phyloP scores from a whole-genome alignment of 1,284 basidiomycete genomes.

The Abortiporus biennis region DNA sequence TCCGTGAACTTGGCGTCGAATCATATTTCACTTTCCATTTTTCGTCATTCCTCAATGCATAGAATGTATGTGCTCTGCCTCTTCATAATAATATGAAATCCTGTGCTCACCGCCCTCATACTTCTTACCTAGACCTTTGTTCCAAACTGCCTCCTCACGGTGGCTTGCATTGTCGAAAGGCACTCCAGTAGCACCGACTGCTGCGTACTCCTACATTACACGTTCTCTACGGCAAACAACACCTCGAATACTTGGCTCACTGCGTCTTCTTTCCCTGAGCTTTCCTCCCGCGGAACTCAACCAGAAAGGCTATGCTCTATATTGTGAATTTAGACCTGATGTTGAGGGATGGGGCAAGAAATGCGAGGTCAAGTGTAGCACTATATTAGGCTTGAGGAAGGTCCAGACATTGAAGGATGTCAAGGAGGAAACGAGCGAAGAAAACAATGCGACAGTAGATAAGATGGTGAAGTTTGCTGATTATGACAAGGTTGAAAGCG shows the following conservation, averaged over 20 bases:
- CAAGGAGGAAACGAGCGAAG: no score
- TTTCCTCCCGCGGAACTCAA: slow-evolving; percentile 67
- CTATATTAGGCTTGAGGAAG: slow-evolving; percentile 50
- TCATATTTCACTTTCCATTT: no score
- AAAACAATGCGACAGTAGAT: neutral
- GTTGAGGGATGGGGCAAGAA: slow-evolving; percentile 72
- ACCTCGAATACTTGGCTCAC: slow-evolving; percentile 72
- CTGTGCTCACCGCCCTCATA: slow-evolving; percentile 1
- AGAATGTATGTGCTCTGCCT: slow-evolving; percentile 1
- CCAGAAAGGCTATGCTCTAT: slow-evolving; percentile 62
- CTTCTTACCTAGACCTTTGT: slow-evolving; percentile 61
- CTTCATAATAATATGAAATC: slow-evolving; percentile 5
- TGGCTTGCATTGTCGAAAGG: slow-evolving; percentile 84
- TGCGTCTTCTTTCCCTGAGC: slow-evolving; percentile 71
- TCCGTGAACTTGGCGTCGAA: neutral
- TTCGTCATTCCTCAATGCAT: slow-evolving; percentile 9
- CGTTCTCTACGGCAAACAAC: slow-evolving; percentile 72
- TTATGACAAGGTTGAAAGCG: slow-evolving; percentile 17
- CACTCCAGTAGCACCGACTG: slow-evolving; percentile 64
- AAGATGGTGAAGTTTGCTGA: slow-evolving; percentile 5
- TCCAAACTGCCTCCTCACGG: slow-evolving; percentile 49
- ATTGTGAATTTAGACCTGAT: slow-evolving; percentile 70
- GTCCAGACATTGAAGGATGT: neutral
- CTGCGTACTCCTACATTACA: slow-evolving; percentile 80
- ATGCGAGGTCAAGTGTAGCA: slow-evolving; percentile 58